Evolutionary conservation across 495 filamentous ascomycete species (phyloP), one percentile per base, ranked within the genome.

Genomic region (Penicillium taxi): DNA sequence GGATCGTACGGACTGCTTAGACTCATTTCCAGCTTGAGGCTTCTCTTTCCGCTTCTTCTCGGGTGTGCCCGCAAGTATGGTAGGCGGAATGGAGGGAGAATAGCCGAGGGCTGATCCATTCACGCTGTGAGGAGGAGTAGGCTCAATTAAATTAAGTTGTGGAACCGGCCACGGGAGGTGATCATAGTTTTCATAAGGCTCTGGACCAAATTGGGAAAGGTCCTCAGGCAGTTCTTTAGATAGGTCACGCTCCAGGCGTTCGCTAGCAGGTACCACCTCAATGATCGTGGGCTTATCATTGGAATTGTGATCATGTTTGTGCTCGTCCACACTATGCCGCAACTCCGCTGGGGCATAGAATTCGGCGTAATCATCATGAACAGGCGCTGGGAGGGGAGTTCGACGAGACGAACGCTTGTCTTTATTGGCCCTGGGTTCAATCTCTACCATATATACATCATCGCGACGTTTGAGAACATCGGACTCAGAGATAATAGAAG

Each of bases 121-220:
- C 14, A 47, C 9, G 32, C 68, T 73, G 5, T 57, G 58, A 14
- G 69, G 69, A 25, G 73, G 73, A 11, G 73, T 75, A 15, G 73
- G 70, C 19, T 67, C 53, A 28, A 72, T 71, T 19, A 73, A 55
- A 16, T 58, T 67, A 7, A 77, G 52, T 5, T 35, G 42, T 12
- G 72, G 70, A 24, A 75, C 62, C 16, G 55, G 52, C 69, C 72
- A 74, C n/a, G 70, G 69, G 5, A 69, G 49, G 14, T 33, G 44
- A n/a, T 54, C 43, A 6, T 35, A 40, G 14, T 50, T 42, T 20
- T 62, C 50, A 42, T 58, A 56, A 11, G 50, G 54, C 25, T 66
- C 55, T 32, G 39, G 47, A 11, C 45, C 41, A 29, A 45, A 52
- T 11, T 44, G 40, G 6, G 32, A 31, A 16, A 41, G 17, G 15